Evolutionary conservation across 495 filamentous ascomycete genomes (phyloP).

Genomic region (Penicillium cinerascens): DNA sequence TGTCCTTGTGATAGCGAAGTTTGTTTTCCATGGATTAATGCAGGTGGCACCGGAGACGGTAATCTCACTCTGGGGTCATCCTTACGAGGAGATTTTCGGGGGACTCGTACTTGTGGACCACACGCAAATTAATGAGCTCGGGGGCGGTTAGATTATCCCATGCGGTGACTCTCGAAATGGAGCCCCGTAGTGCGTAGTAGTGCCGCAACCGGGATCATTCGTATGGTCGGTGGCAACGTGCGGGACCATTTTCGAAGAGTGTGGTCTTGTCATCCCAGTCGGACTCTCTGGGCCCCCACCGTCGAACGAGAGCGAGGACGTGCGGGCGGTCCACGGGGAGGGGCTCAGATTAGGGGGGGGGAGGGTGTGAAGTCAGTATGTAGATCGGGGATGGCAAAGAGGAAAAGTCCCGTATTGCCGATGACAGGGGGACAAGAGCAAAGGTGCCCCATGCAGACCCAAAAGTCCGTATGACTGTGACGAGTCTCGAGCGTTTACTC

Average conservation of each 20-base stretch:
- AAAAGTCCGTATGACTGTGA: constrained; percentile 20
- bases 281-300: background rate
- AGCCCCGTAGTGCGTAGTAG: background rate
- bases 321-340: constrained; percentile 13
- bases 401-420: background rate
- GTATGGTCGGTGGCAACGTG: constrained; percentile 13
- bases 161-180: constrained; percentile 9
- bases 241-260: constrained; percentile 12
- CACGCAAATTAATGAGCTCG: constrained; percentile 2
- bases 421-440: background rate
- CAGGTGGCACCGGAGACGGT: constrained; percentile 11
- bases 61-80: background rate
- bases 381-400: constrained; percentile 12
- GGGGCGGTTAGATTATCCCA: constrained; percentile 2
- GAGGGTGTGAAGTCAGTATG: constrained; percentile 9
- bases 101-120: constrained; percentile 15
- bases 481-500: constrained; percentile 2
- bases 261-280: background rate
- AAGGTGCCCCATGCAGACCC: constrained; percentile 1
- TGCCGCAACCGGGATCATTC: constrained; percentile 25
- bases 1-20: background rate
- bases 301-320: background rate
- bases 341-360: background rate
- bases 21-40: background rate
- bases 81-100: too few relatives aligned